Conservation (phyloP, 1,284 basidiomycete species). For the Mycena sp. region DNA sequence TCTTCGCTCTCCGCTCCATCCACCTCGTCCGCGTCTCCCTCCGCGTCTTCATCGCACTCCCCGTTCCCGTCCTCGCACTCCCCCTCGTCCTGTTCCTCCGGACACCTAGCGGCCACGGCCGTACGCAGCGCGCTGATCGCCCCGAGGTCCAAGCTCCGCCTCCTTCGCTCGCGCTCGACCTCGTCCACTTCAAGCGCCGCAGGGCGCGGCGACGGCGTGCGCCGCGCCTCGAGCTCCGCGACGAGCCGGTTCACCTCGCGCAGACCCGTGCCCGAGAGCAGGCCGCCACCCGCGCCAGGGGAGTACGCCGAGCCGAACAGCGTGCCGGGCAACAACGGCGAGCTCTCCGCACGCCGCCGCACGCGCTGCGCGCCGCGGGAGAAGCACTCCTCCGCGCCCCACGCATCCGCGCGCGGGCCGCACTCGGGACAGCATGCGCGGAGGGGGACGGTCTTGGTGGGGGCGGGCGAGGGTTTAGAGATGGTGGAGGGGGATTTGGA, state of each 20-base stretch:
- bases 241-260: constrained; percentile 27
- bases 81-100: not conserved
- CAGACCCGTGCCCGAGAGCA: constrained; percentile 19
- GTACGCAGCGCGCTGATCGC: not conserved
- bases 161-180: constrained; percentile 28
- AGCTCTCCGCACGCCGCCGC: constrained; percentile 51
- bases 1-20: no score
- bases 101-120: not conserved
- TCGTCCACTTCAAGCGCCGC: constrained; percentile 19
- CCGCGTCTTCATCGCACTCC: not conserved
- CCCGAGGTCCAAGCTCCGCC: constrained; percentile 10
- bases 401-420: constrained; percentile 55
- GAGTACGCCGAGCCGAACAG: constrained; percentile 2
- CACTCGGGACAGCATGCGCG: constrained; percentile 70
- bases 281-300: not conserved
- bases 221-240: constrained; percentile 21
- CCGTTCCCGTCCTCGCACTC: not conserved
- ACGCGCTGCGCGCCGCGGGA: constrained; percentile 63
- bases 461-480: not conserved
- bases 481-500: not conserved
- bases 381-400: constrained; percentile 61
- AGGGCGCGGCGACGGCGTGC: not conserved
- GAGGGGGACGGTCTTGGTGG: constrained; percentile 55
- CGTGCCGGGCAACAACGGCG: not conserved
- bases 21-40: no score